phyloP scores from a whole-genome alignment of 345 rosid species.

The Eucalyptus viminalis region DNA sequence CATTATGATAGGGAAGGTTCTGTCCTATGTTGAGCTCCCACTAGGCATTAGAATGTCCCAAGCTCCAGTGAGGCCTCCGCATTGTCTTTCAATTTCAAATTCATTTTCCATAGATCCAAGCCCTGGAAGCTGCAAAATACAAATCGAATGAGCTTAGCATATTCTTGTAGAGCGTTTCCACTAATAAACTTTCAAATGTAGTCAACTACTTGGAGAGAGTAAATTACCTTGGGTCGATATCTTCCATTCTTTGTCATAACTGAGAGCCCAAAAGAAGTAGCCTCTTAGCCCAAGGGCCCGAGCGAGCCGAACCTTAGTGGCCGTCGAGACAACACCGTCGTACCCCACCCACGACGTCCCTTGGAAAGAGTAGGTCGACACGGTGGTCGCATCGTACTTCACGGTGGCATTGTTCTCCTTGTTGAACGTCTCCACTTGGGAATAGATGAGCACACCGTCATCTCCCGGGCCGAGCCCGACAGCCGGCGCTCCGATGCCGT shows the following conservation, averaged over 20 bases:
- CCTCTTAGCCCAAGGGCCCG: neutral
- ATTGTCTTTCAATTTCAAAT: neutral
- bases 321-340: neutral
- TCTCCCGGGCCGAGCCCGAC: constrained; percentile 5
- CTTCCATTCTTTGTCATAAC: constrained; percentile 1
- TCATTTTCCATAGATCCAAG: neutral
- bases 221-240: constrained; percentile 2
- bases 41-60: neutral
- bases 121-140: neutral
- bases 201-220: neutral
- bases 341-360: constrained; percentile 15
- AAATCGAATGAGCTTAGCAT: neutral
- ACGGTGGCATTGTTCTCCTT: neutral
- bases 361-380: constrained; percentile 2
- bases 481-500: constrained; percentile 8
- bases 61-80: neutral
- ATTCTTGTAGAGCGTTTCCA: too few relatives aligned
- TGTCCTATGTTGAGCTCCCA: neutral
- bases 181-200: too few relatives aligned
- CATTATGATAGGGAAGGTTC: neutral
- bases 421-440: neutral
- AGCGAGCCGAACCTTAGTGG: neutral
- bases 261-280: constrained; percentile 16
- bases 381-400: constrained; percentile 2
- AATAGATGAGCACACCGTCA: neutral